A percentile compares a stretch with the other conserved stretches of the same genome.
phyloP scores from a whole-genome alignment of 306 rosid genomes.

The Senna tora region DNA sequence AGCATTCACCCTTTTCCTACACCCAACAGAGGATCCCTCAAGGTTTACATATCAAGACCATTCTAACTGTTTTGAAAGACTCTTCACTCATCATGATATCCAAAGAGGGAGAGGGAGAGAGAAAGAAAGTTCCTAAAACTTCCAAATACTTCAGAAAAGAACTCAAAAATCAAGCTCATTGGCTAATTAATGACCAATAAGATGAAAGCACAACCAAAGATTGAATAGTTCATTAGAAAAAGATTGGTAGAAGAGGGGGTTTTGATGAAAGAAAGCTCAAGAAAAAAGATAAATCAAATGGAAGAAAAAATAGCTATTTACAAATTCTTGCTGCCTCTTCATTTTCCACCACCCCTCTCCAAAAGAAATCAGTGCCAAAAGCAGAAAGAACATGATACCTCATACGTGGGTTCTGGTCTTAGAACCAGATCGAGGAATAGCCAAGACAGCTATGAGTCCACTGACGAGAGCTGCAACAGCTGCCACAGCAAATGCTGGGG shows the following conservation, averaged over 20 bases:
- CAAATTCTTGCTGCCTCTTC: slow-evolving; percentile 50
- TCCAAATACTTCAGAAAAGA: slow-evolving; percentile 39
- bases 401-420: slow-evolving; percentile 70
- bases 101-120: background rate
- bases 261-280: slow-evolving; percentile 38
- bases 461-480: slow-evolving; percentile 84
- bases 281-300: slow-evolving; percentile 30
- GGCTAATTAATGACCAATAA: slow-evolving; percentile 40
- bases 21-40: slow-evolving; percentile 39
- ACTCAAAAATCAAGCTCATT: slow-evolving; percentile 34
- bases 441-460: slow-evolving; percentile 86
- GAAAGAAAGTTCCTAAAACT: slow-evolving; percentile 30
- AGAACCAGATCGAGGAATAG: slow-evolving; percentile 78
- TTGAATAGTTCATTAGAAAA: slow-evolving; percentile 36
- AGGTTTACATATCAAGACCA: slow-evolving; percentile 45
- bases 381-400: slow-evolving; percentile 68
- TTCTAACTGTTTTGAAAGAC: slow-evolving; percentile 42
- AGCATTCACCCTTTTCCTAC: slow-evolving; percentile 45
- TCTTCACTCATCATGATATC: slow-evolving; percentile 40
- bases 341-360: slow-evolving; percentile 41
- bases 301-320: slow-evolving; percentile 43
- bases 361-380: slow-evolving; percentile 38
- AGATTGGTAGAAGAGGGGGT: slow-evolving; percentile 22
- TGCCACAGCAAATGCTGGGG: slow-evolving; percentile 93
- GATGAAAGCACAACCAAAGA: slow-evolving; percentile 36